Conservation (phyloP, 495 filamentous ascomycete genomes). For the Chaetomium fimeti region DNA sequence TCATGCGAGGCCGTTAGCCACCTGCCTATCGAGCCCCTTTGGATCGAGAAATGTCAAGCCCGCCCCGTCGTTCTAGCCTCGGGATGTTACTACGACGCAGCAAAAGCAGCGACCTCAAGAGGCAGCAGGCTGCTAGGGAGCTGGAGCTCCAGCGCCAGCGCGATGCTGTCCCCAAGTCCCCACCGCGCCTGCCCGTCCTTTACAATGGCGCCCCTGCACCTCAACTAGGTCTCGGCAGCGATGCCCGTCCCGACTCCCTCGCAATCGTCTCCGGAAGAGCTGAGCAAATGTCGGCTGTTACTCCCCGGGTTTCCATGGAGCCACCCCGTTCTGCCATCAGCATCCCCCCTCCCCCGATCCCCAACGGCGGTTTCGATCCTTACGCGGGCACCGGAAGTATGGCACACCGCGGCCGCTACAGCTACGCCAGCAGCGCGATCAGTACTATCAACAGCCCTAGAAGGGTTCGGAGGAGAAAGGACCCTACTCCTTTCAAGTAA, state of each 20-base stretch:
- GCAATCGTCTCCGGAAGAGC: constrained; percentile 59
- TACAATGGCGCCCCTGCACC: constrained; percentile 58
- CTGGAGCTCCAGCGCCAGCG: constrained; percentile 68
- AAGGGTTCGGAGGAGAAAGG: constrained; percentile 88
- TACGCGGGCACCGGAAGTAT: constrained; percentile 88
- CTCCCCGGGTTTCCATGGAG: constrained; percentile 48
- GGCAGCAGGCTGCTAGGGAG: constrained; percentile 55
- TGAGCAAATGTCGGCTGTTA: constrained; percentile 41
- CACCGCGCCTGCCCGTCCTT: constrained; percentile 79
- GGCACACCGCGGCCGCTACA: constrained; percentile 94
- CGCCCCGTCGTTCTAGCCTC: constrained; percentile 53
- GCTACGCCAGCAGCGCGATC: constrained; percentile 88
- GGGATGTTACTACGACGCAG: constrained; percentile 73
- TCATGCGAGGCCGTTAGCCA: constrained; percentile 29
- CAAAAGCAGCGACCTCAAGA: constrained; percentile 76
- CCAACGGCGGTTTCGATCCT: constrained; percentile 62
- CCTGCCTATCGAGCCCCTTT: constrained; percentile 27
- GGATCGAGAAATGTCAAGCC: constrained; percentile 45
- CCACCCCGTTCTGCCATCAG: constrained; percentile 37
- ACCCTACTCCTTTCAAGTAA: constrained; percentile 98
- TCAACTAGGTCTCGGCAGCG: constrained; percentile 64
- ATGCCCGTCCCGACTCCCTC: constrained; percentile 63
- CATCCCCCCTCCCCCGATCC: constrained; percentile 54
- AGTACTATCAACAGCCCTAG: constrained; percentile 94
- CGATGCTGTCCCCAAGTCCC: constrained; percentile 63